Percentiles rank a stretch among this genome's conserved stretches.
Conservation (phyloP, 2,329 filamentous ascomycete species). For the Alternaria infectoria region DNA sequence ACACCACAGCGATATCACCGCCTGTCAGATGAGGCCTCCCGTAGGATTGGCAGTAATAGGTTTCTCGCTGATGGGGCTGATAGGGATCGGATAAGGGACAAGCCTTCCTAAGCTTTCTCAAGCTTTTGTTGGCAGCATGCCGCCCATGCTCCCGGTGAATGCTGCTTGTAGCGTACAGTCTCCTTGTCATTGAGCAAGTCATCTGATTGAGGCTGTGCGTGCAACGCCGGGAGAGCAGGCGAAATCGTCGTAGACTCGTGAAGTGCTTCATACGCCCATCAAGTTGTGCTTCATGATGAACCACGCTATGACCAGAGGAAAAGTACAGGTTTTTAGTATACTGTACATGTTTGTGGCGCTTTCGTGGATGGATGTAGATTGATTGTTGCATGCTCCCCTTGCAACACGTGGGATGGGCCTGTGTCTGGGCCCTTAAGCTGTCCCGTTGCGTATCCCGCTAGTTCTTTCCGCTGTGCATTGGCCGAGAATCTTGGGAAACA, state of each 20-base stretch:
- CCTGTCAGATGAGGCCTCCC: background rate
- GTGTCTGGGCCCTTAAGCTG: background rate
- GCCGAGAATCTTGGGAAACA: background rate
- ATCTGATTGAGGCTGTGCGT: background rate
- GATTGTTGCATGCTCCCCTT: background rate
- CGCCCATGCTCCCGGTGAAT: background rate
- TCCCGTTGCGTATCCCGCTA: background rate
- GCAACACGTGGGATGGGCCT: background rate
- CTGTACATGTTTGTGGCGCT: background rate
- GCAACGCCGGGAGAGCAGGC: fast-evolving
- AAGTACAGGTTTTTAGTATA: background rate
- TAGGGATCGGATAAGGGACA: background rate
- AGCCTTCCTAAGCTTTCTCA: background rate
- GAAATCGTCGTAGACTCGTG: background rate
- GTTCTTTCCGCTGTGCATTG: background rate
- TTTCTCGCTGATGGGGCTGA: background rate
- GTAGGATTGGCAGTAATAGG: background rate
- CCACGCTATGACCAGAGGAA: background rate
- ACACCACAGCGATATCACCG: background rate
- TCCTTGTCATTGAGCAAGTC: background rate
- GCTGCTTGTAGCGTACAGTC: background rate
- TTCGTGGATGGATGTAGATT: background rate
- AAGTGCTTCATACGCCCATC: background rate
- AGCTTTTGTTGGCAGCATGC: background rate
- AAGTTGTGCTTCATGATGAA: background rate